A percentile compares a stretch with the other conserved stretches of the same genome.
Conservation (phyloP, 148 eudicot species). For the Heliosperma pusillum region DNA sequence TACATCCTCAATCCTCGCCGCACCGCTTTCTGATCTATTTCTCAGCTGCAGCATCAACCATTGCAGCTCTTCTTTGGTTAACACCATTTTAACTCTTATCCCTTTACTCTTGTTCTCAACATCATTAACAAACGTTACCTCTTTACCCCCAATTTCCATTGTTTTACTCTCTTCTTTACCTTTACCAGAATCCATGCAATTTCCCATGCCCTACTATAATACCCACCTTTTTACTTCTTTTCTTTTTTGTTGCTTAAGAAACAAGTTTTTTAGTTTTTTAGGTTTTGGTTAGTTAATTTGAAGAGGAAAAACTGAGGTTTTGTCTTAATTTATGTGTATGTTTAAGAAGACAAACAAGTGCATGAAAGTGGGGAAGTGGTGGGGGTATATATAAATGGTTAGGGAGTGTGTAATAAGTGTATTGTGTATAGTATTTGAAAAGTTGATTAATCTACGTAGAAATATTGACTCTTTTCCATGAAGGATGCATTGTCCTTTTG, state of each 20-base stretch:
- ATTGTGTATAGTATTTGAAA: background rate
- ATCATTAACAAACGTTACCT: conserved; percentile 20
- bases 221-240: too few relatives aligned
- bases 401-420: conserved; percentile 10
- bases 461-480: conserved; percentile 6
- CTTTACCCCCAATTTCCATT: conserved; percentile 15
- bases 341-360: conserved; percentile 11
- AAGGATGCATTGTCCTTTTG: conserved; percentile 19
- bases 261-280: background rate
- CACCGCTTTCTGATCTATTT: conserved; percentile 9
- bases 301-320: background rate
- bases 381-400: conserved; percentile 12
- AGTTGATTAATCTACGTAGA: conserved; percentile 22
- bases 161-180: conserved; percentile 11
- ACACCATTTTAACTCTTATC: conserved; percentile 60
- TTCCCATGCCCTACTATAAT: conserved; percentile 39
- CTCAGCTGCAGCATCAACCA: conserved; percentile 49
- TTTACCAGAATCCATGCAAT: conserved; percentile 39
- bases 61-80: conserved; percentile 72
- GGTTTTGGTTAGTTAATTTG: background rate
- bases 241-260: too few relatives aligned
- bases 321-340: background rate
- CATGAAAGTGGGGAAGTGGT: conserved; percentile 5
- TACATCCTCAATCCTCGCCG: conserved; percentile 44
- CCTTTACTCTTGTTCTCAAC: conserved; percentile 16